Evolutionary conservation across 768 basidiomycete genomes (phyloP), one percentile per base, ranked within the genome.

Genomic region (Mycena vulgaris): DNA sequence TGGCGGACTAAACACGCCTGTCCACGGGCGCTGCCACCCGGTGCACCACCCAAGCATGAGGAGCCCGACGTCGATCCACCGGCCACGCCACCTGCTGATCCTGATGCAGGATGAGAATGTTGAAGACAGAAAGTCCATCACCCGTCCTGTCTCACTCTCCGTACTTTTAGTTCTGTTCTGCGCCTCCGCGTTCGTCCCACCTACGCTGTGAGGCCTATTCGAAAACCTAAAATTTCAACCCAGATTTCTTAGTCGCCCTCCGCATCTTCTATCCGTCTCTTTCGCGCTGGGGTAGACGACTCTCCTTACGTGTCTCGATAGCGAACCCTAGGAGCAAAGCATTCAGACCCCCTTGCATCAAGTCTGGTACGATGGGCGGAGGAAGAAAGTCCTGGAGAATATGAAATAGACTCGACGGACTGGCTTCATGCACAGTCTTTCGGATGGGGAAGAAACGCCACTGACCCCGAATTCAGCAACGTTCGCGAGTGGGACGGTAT

Each of bases 1-100:
- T 71, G 70, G 70, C 52, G 60, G 3, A 56, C 70, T 9, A 61
- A 66, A 23, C 70, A 63, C n/a, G 70, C 70, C 7, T 71, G 70
- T 53, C 65, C 70, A 8, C 59, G 35, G 21, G 47, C 52, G 19
- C 55, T 71, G 1, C 70, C 70, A 8, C 70, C 64, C 3, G 70
- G 65, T 2, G 64, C 70, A 17, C 69, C 69, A 4, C 65, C 59
- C 1, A 39, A 14, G 16, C 63, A 49, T 19, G 63, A 61, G 19
- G 58, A 66, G 6, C 69, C 69, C 35, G 69, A 66, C 48, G 3
- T 25, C 30, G 69, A 66, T 42, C 64, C 69, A 57, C 69, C 69
- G 17, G 58, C 59, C 28, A 48, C 27, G 5, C 69, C 59, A 6
- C 69, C 69, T 5, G 7, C 11, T 25, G 64, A 71, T 57, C 70